These are phyloP conservation scores for Tetrahymena borealis DNA, from an alignment of 73 alveolate species.

Conservation along the genomic window DNA sequence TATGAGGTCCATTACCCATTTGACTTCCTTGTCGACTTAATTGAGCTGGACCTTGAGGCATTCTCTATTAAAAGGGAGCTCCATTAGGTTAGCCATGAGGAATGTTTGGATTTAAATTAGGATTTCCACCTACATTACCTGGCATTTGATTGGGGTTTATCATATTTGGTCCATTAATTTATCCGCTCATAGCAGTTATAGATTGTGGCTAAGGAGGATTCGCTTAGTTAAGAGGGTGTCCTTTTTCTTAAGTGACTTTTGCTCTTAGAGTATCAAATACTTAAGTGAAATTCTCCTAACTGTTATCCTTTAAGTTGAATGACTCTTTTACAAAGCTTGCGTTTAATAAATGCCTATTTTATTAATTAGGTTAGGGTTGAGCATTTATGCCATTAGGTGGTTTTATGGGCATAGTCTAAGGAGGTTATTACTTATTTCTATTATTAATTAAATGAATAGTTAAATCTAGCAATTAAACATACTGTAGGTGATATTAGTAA, in stretches of 20 bases:
- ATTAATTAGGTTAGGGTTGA: neutral
- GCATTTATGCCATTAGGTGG: neutral
- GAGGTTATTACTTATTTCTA: neutral
- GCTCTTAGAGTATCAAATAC: neutral
- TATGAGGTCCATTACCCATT: neutral
- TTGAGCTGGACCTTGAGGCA: neutral
- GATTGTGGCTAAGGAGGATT: neutral
- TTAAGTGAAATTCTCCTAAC: neutral
- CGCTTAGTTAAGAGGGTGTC: neutral
- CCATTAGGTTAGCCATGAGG: neutral
- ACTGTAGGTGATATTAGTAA: too few species aligned
- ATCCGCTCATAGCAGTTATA: neutral
- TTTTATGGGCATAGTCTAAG: neutral
- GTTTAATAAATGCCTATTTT: neutral
- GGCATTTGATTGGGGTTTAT: neutral
- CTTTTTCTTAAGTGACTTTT: neutral
- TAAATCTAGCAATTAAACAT: neutral
- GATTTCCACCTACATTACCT: too few species aligned
- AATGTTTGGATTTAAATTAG: neutral
- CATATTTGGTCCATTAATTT: neutral
- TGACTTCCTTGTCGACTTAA: neutral
- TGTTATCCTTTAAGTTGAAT: neutral
- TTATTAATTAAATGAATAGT: neutral
- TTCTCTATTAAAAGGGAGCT: neutral
- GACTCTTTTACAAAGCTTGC: neutral